phyloP scores from a whole-genome alignment of 345 rosid genomes.

The Dipteronia sinensis region DNA sequence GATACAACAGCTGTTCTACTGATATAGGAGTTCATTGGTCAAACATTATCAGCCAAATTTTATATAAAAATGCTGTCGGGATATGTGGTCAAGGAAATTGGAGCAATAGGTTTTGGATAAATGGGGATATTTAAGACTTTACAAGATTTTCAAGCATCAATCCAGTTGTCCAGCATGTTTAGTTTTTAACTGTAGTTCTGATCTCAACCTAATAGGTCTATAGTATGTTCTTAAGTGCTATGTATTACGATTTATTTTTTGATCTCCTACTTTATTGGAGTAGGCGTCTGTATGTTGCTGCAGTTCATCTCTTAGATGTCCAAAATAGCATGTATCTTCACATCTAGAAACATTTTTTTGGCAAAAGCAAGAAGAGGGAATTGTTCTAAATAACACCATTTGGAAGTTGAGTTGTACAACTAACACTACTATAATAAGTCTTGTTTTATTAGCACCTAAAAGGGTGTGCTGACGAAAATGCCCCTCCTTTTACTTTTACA shows the following conservation, averaged over 20 bases:
- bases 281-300: not conserved
- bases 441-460: too few relatives aligned
- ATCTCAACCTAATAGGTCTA: not conserved
- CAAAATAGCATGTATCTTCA: not conserved
- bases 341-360: not conserved
- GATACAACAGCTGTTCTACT: not conserved
- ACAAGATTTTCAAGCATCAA: constrained; percentile 5
- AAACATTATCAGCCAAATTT: not conserved
- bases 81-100: constrained; percentile 1
- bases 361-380: too few relatives aligned
- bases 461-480: too few relatives aligned
- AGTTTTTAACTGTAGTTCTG: not conserved
- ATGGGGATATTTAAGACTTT: not conserved
- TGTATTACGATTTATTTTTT: not conserved
- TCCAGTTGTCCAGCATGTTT: not conserved
- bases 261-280: not conserved
- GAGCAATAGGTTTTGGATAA: constrained; percentile 5
- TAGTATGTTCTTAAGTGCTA: not conserved
- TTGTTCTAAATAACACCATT: too few relatives aligned
- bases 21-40: not conserved
- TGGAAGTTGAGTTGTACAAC: too few relatives aligned
- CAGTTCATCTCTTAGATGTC: not conserved
- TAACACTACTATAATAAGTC: too few relatives aligned
- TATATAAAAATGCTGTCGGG: not conserved
- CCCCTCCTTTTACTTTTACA: too few relatives aligned